Conservation (phyloP, 164 flowering plant species). For the Annona cherimola region DNA sequence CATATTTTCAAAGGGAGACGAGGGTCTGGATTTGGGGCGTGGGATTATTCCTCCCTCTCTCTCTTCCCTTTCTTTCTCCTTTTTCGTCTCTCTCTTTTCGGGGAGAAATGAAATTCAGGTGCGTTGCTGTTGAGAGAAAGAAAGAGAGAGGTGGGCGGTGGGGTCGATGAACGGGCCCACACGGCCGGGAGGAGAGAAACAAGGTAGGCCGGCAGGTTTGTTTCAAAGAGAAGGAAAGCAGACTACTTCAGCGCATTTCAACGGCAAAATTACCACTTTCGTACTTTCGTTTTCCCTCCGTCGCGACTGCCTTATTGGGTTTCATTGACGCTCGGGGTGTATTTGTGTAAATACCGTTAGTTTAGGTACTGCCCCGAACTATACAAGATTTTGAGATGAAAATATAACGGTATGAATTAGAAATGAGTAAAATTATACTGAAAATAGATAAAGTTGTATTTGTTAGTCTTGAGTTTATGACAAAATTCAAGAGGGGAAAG, state of each 20-base stretch:
- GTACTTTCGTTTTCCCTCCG: not conserved
- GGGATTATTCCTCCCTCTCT: not conserved
- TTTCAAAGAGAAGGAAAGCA: not conserved
- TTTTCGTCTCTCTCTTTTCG: not conserved
- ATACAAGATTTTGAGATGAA: too few relatives aligned
- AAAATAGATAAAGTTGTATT: too few relatives aligned
- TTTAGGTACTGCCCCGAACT: too few relatives aligned
- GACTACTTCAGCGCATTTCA: not conserved
- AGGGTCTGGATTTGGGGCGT: not conserved
- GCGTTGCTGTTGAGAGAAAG: not conserved
- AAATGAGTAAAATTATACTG: too few relatives aligned
- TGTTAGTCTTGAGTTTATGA: too few relatives aligned
- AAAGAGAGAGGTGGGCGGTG: not conserved
- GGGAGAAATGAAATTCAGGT: not conserved
- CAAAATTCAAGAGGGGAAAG: too few relatives aligned
- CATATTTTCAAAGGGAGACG: too few relatives aligned
- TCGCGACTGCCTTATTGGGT: not conserved
- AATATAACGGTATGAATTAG: too few relatives aligned
- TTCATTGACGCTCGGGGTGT: not conserved
- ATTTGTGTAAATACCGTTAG: too few relatives aligned
- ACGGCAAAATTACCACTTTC: not conserved
- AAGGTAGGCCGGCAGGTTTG: not conserved
- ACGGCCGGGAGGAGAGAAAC: not conserved
- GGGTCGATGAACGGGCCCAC: not conserved
- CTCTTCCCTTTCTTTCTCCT: not conserved